Base-by-base conservation (phyloP, 345 rosid species). In the Boechera divaricarpa region DNA sequence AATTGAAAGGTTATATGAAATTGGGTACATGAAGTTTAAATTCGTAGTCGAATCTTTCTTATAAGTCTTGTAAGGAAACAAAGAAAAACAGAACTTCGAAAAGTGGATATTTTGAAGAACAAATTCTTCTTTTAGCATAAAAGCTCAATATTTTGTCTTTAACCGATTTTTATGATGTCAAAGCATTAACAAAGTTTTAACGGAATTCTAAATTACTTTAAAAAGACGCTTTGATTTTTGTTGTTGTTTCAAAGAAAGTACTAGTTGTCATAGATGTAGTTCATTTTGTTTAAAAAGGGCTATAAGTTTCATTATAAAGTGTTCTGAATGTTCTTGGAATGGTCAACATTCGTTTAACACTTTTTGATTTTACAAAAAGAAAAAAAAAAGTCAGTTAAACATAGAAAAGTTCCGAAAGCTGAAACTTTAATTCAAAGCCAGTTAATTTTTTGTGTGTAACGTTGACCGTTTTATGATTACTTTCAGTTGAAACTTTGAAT, bases 391-490 rank as follows among this genome's bases (percentile, higher is more conserved):
- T 28, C 39, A 61, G 69, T 60, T 76, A 61, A 62, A 44, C 26
- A 44, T 76, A 52, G 18, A 63, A 62, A 77, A 63, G 58, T 63
- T 70, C 59, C 80, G 49, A 77, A 70, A 77, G 76, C 60, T 63
- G 52, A 77, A 77, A 47, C 60, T 69, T 77, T 63, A 48, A 28
- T 63, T 57, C 53, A 45, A 39, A 68, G 65, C 51, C 29, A 31
- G 45, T 51, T 32, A 54, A 9, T 26, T n/a, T 35, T 42, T 38
- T 5, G 24, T 4, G 71, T 36, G 52, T 12, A 70, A 63, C 59
- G 36, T 70, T 63, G 76, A 77, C 80, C 41, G 67, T 63, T 70
- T 54, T 55, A 77, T 70, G 71, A 54, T 62, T 70, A 47, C 64
- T 70, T 69, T 48, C 7, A 47, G 67, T 48, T 35, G 26, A 60